A percentile compares a stretch with the other conserved stretches of the same genome.
Evolutionary conservation across 352 stramenopile genomes (phyloP).

Genomic region (Pythium aquatile): DNA sequence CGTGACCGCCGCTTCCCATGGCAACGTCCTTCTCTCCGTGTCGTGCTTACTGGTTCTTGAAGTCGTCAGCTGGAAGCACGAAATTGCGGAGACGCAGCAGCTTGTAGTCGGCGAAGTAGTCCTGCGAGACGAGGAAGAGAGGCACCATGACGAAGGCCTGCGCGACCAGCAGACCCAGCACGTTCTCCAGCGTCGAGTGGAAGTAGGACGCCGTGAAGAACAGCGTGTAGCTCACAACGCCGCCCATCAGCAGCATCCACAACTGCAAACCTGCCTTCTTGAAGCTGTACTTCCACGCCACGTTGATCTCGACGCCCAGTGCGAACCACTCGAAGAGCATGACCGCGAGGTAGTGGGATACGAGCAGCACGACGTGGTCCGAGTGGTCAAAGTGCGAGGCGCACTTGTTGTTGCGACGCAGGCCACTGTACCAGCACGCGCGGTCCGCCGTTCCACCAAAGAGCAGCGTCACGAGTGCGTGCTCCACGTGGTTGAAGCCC

Average conservation of each 20-base stretch:
- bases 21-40: not conserved
- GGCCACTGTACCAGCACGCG: conserved; percentile 58
- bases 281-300: conserved; percentile 24
- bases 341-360: conserved; percentile 72
- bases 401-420: conserved; percentile 56
- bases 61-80: conserved; percentile 37
- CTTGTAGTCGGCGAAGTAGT: conserved; percentile 43
- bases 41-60: conserved; percentile 11
- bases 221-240: conserved; percentile 47
- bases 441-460: conserved; percentile 27
- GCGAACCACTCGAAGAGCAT: conserved; percentile 77
- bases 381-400: conserved; percentile 67
- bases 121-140: conserved; percentile 61
- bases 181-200: conserved; percentile 65
- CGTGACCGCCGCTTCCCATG: conserved; percentile 7
- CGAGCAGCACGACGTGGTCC: conserved; percentile 75
- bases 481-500: conserved; percentile 53
- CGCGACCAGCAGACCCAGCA: conserved; percentile 54
- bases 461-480: conserved; percentile 37
- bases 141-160: conserved; percentile 61
- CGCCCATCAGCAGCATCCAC: conserved; percentile 44
- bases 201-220: conserved; percentile 74
- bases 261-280: conserved; percentile 50
- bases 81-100: conserved; percentile 64
- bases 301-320: conserved; percentile 42